Conservation (phyloP, 371 early-diverging fungal genomes). For the Mucor racemosus region DNA sequence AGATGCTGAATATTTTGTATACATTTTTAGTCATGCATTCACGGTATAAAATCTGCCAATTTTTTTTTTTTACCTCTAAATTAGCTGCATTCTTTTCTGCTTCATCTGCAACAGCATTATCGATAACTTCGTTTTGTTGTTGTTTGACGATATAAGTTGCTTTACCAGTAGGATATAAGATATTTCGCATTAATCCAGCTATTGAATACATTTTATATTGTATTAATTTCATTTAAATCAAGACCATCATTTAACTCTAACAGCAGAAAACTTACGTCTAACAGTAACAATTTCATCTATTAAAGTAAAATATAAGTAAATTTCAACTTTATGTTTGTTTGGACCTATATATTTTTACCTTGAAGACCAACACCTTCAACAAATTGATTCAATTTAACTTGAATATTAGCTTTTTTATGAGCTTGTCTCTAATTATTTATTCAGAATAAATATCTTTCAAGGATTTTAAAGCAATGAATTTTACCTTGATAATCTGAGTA, state of each 20-base stretch:
- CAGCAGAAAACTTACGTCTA: constrained; percentile 41
- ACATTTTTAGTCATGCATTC: not conserved
- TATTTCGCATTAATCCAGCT: constrained; percentile 61
- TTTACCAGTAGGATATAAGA: constrained; percentile 48
- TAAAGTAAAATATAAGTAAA: constrained; percentile 1
- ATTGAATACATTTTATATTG: not conserved
- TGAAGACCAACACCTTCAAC: constrained; percentile 49
- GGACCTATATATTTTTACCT: constrained; percentile 23
- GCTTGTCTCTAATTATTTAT: constrained; percentile 38
- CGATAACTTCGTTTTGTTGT: not conserved
- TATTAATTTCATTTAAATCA: constrained; percentile 6
- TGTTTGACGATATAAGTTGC: constrained; percentile 43
- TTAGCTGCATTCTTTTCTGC: not conserved
- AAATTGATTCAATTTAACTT: constrained; percentile 45
- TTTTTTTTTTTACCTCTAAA: not conserved
- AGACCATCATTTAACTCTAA: not conserved
- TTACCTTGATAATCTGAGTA: constrained; percentile 22
- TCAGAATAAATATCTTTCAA: too few species aligned
- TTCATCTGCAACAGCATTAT: not conserved
- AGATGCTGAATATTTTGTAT: not conserved
- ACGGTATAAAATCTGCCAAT: not conserved
- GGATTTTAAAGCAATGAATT: not conserved
- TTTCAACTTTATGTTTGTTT: not conserved
- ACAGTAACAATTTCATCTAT: constrained; percentile 52
- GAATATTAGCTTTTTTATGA: constrained; percentile 50